These are phyloP conservation scores for Aethionema arabicum DNA, from an alignment of 345 rosid genomes.

Conservation along the genomic window DNA sequence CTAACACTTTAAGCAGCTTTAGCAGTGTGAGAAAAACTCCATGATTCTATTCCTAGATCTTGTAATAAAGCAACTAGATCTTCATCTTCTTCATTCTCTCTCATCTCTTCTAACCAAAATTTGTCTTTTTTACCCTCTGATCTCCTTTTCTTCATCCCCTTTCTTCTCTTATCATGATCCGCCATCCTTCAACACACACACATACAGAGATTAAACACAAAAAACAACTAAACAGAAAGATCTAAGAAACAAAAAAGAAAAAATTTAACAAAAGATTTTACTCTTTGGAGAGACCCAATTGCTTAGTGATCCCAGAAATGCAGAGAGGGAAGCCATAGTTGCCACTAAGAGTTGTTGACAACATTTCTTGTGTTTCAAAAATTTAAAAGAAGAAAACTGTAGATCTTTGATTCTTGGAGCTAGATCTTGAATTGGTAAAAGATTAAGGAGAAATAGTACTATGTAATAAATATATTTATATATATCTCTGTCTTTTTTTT, in stretches of 20 bases:
- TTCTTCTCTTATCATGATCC: slow-evolving; percentile 59
- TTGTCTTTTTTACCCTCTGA: slow-evolving; percentile 34
- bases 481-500: too few relatives aligned
- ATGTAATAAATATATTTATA: slow-evolving; percentile 16
- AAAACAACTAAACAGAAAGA: slow-evolving; percentile 20
- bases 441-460: slow-evolving; percentile 21
- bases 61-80: slow-evolving; percentile 41
- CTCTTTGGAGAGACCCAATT: slow-evolving; percentile 45
- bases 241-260: not conserved
- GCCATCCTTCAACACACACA: slow-evolving; percentile 42
- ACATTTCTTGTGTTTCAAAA: slow-evolving; percentile 32
- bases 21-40: slow-evolving; percentile 37
- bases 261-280: slow-evolving; percentile 20
- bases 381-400: not conserved
- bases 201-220: not conserved
- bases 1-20: slow-evolving; percentile 47
- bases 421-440: slow-evolving; percentile 23
- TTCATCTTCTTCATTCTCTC: slow-evolving; percentile 34
- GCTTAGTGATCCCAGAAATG: slow-evolving; percentile 45
- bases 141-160: slow-evolving; percentile 46
- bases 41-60: slow-evolving; percentile 34
- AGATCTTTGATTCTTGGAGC: not conserved
- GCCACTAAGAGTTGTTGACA: slow-evolving; percentile 47
- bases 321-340: slow-evolving; percentile 56
- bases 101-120: slow-evolving; percentile 27